These are phyloP conservation scores for Alnus rubra DNA, from an alignment of 306 rosid species.

Conservation along the genomic window DNA sequence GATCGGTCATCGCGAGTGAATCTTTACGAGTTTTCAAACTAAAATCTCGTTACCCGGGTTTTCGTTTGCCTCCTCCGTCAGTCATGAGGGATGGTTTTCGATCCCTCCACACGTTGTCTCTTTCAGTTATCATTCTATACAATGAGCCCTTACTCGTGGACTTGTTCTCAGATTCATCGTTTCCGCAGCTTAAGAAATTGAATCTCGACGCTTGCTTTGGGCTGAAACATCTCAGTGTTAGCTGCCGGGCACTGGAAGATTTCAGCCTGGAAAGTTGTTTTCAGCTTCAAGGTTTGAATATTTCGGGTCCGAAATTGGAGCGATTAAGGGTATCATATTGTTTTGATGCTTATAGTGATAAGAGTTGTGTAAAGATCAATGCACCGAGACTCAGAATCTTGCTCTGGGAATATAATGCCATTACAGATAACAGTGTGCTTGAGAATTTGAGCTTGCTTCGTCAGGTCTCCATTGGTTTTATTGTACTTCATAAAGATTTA, in stretches of 20 bases:
- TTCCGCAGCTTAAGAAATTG: conserved; percentile 55
- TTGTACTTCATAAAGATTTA: conserved; percentile 33
- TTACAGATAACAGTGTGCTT: conserved; percentile 39
- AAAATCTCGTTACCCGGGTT: conserved; percentile 51
- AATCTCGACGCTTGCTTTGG: conserved; percentile 53
- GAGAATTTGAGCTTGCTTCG: conserved; percentile 38
- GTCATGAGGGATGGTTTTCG: conserved; percentile 55
- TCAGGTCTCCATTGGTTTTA: conserved; percentile 55
- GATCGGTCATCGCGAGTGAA: conserved; percentile 55
- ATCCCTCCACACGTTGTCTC: conserved; percentile 47
- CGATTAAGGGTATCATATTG: conserved; percentile 45
- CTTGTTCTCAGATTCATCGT: conserved; percentile 54
- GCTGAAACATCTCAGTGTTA: conserved; percentile 47
- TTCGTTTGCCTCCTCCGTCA: conserved; percentile 71
- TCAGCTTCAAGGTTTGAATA: conserved; percentile 52
- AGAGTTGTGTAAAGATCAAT: conserved; percentile 53
- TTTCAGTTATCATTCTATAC: conserved; percentile 40
- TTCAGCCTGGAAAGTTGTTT: conserved; percentile 54
- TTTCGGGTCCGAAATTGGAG: conserved; percentile 44
- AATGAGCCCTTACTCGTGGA: conserved; percentile 55
- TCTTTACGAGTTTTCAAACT: conserved; percentile 46
- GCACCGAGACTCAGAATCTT: conserved; percentile 47
- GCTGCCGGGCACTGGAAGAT: conserved; percentile 48
- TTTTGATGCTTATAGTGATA: conserved; percentile 43
- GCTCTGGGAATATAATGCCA: conserved; percentile 56